phyloP scores from a whole-genome alignment of 345 rosid species.

The Durio zibethinus region DNA sequence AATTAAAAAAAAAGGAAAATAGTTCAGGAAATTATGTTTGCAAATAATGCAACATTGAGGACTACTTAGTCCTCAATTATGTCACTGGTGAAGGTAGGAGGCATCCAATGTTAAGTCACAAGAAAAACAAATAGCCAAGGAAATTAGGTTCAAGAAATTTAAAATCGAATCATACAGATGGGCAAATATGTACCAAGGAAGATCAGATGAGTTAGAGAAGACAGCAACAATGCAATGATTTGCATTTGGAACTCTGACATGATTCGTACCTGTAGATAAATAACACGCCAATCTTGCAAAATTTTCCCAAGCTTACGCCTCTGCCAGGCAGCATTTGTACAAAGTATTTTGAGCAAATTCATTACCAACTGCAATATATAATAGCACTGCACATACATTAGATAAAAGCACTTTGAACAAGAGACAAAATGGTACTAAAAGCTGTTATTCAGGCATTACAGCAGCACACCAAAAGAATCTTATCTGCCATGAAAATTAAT shows the following conservation, averaged over 20 bases:
- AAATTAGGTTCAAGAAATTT: not conserved
- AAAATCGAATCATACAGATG: not conserved
- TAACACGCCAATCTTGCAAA: conserved; percentile 91
- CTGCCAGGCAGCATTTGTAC: conserved; percentile 98
- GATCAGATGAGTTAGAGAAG: conserved; percentile 1
- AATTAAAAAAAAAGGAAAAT: not conserved
- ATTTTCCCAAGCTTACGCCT: conserved; percentile 98
- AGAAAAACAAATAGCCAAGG: not conserved
- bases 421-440: conserved; percentile 13
- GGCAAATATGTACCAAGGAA: not conserved
- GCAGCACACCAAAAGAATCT: not conserved
- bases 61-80: not conserved
- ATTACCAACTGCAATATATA: conserved; percentile 69
- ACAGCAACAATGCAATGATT: not conserved
- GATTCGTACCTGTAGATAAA: conserved; percentile 64
- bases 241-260: conserved; percentile 6
- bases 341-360: conserved; percentile 85
- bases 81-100: not conserved
- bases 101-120: not conserved
- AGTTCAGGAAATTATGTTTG: not conserved
- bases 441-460: conserved; percentile 8
- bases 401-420: conserved; percentile 12
- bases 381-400: conserved; percentile 24
- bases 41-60: not conserved
- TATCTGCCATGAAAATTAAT: not conserved